phyloP scores from a whole-genome alignment of 2,329 filamentous ascomycete species.

The Aureobasidium sp. region DNA sequence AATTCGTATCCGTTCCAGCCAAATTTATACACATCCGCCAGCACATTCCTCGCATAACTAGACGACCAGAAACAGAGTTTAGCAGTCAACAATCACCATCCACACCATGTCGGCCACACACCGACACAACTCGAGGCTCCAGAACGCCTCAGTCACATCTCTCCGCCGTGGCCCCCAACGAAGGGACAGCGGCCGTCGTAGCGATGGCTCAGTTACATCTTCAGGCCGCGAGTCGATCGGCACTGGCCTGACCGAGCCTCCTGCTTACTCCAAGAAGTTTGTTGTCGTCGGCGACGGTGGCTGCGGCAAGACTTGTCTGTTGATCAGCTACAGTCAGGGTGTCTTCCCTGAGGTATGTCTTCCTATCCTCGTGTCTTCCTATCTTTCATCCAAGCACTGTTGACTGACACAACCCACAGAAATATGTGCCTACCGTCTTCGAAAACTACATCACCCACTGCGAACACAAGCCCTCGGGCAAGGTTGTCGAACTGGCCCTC shows the following conservation, averaged over 20 bases:
- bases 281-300: conserved; percentile 97
- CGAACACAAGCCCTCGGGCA: conserved; percentile 76
- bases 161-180: conserved; percentile 32
- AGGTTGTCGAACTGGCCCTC: conserved; percentile 90
- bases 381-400: no score
- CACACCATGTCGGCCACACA: conserved; percentile 9
- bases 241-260: conserved; percentile 82
- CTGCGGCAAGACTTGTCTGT: conserved; percentile 94
- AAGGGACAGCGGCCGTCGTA: conserved; percentile 54
- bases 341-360: conserved; percentile 85
- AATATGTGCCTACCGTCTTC: conserved; percentile 99
- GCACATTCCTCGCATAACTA: conserved; percentile 11
- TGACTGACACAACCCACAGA: conserved; percentile 47
- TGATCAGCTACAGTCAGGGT: conserved; percentile 98
- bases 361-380: not conserved
- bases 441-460: conserved; percentile 99
- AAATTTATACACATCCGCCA: not conserved
- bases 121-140: conserved; percentile 10
- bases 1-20: not conserved
- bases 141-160: conserved; percentile 11
- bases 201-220: conserved; percentile 85
- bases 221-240: conserved; percentile 68
- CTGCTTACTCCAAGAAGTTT: conserved; percentile 96
- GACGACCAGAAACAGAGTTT: not conserved
- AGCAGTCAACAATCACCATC: not conserved